These are phyloP conservation scores for Aulographum hederae DNA, from an alignment of 2,329 filamentous ascomycete species.

Conservation along the genomic window DNA sequence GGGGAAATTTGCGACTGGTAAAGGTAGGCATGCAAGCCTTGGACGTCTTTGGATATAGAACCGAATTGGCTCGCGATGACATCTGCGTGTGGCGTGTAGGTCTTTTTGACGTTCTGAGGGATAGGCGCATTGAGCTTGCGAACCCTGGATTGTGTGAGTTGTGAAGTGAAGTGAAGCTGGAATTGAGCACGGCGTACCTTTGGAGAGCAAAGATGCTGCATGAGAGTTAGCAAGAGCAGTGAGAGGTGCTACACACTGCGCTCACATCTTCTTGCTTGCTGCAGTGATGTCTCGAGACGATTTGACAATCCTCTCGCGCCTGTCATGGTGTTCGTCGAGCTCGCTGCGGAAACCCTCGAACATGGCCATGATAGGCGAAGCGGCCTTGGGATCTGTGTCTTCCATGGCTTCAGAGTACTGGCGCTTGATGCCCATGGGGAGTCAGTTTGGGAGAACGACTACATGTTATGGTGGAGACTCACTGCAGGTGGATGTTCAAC, in stretches of 20 bases:
- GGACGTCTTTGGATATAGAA: constrained; percentile 52
- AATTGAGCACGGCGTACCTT: constrained; percentile 32
- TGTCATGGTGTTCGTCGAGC: constrained; percentile 86
- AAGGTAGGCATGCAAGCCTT: constrained; percentile 62
- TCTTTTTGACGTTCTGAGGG: constrained; percentile 49
- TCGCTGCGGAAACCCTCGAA: constrained; percentile 76
- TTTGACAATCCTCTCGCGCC: constrained; percentile 78
- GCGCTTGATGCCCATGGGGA: constrained; percentile 2
- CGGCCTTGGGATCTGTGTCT: background rate
- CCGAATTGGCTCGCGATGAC: constrained; percentile 55
- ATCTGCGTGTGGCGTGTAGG: constrained; percentile 48
- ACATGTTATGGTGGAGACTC: no score
- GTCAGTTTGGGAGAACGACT: no score
- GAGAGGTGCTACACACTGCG: constrained; percentile 1
- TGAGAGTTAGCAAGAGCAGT: no score
- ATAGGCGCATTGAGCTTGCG: constrained; percentile 41
- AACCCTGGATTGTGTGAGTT: constrained; percentile 28
- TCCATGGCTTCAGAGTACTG: constrained; percentile 6
- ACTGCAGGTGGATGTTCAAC: no score
- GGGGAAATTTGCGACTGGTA: constrained; percentile 61
- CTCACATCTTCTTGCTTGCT: constrained; percentile 89
- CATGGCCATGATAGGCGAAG: constrained; percentile 41
- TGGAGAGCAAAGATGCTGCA: constrained; percentile 71
- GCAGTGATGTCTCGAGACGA: constrained; percentile 83
- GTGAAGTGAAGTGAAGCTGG: constrained; percentile 2